These are phyloP conservation scores for Colletotrichum sp. DNA, from an alignment of 2,329 filamentous ascomycete species.

Conservation along the genomic window DNA sequence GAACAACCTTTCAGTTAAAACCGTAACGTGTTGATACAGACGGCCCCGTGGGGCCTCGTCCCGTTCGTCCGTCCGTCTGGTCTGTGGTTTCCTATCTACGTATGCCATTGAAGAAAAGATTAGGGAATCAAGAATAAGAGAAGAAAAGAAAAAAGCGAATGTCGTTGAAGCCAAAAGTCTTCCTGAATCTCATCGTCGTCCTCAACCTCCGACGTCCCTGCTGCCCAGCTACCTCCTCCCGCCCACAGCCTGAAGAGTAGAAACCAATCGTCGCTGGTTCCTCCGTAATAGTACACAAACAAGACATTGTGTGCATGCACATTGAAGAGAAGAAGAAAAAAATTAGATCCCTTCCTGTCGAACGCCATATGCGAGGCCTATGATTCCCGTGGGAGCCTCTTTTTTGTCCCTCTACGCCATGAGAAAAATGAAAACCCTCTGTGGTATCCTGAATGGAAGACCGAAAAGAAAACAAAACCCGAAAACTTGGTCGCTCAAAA, in stretches of 20 bases:
- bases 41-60: background rate
- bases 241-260: background rate
- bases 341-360: background rate
- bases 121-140: constrained; percentile 11
- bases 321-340: background rate
- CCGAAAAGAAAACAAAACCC: background rate
- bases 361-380: constrained; percentile 9
- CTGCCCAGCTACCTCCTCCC: background rate
- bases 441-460: constrained; percentile 15
- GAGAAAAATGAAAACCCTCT: background rate
- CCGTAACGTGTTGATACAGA: background rate
- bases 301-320: background rate
- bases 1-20: background rate
- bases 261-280: background rate
- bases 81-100: background rate
- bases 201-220: background rate
- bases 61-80: background rate
- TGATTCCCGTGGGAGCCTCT: background rate
- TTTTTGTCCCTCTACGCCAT: constrained; percentile 7
- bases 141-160: constrained; percentile 11
- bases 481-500: constrained; percentile 15
- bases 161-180: constrained; percentile 14
- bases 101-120: background rate
- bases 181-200: background rate
- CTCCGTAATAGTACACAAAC: background rate